Conservation (phyloP, 2,329 filamentous ascomycete species). For the Helicocarpus griseus region DNA sequence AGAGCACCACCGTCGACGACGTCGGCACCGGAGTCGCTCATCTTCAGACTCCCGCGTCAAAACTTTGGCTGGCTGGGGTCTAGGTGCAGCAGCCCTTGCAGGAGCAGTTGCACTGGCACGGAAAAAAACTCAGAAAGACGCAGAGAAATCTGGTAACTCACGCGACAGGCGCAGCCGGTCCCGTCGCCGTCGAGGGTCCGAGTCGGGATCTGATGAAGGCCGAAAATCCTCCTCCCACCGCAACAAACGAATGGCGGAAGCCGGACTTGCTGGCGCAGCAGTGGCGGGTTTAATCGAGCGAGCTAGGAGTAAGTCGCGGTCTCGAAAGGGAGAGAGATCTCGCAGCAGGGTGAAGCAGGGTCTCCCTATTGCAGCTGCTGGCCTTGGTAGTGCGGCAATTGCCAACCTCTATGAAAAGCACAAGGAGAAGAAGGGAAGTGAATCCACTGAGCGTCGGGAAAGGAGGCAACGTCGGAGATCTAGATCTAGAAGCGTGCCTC, state of each 20-base stretch:
- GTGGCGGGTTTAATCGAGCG: slow-evolving; percentile 52
- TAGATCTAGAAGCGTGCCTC: slow-evolving; percentile 33
- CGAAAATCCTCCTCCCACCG: slow-evolving; percentile 40
- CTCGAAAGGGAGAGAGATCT: slow-evolving; percentile 41
- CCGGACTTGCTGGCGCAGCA: slow-evolving; percentile 52
- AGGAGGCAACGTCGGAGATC: slow-evolving; percentile 37
- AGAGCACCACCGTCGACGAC: slow-evolving; percentile 23
- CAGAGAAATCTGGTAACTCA: slow-evolving; percentile 31
- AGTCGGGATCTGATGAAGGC: slow-evolving; percentile 23
- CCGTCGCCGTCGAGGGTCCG: slow-evolving; percentile 29
- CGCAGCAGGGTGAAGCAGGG: slow-evolving; percentile 47
- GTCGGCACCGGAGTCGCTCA: slow-evolving; percentile 27
- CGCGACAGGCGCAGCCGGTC: slow-evolving; percentile 41
- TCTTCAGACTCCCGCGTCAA: slow-evolving; percentile 40
- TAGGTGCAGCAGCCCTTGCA: slow-evolving; percentile 50
- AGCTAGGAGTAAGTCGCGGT: slow-evolving; percentile 48
- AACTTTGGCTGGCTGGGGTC: slow-evolving; percentile 43
- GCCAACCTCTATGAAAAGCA: slow-evolving; percentile 55
- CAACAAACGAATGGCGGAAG: slow-evolving; percentile 51
- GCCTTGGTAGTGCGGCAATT: slow-evolving; percentile 51
- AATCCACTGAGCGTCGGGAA: slow-evolving; percentile 33
- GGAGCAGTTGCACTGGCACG: slow-evolving; percentile 49
- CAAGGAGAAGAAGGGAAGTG: slow-evolving; percentile 49
- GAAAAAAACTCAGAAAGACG: slow-evolving; percentile 43
- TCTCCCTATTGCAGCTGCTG: slow-evolving; percentile 51